phyloP scores from a whole-genome alignment of 163 green algal genomes.

The Scenedesmus sp. region DNA sequence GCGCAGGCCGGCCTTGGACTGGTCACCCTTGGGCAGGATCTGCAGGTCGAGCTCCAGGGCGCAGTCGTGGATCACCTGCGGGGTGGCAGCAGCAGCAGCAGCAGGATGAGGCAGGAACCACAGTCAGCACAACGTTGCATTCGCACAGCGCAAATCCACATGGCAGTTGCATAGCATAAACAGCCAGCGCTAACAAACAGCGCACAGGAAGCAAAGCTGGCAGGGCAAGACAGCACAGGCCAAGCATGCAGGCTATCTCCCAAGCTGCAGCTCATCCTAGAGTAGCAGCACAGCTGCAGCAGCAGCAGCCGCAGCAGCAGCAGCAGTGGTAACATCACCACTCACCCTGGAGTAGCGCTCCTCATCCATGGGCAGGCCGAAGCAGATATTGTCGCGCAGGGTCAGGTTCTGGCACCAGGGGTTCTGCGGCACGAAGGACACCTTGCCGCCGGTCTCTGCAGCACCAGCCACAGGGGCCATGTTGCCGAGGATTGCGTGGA shows the following conservation, averaged over 20 bases:
- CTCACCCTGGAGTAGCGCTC: conserved; percentile 60
- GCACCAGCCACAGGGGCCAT: conserved; percentile 68
- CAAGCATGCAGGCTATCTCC: not conserved
- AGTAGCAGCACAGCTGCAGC: conserved; percentile 51
- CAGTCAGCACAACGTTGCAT: not conserved
- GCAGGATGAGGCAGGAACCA: not conserved
- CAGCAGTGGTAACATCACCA: not conserved
- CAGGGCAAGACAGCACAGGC: not conserved
- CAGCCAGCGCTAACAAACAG: too few species aligned
- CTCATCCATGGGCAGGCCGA: conserved; percentile 71
- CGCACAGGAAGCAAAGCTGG: too few species aligned
- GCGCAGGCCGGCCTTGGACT: conserved; percentile 75
- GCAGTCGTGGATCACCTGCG: conserved; percentile 67
- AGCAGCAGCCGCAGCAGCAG: not conserved
- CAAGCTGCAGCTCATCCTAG: conserved; percentile 25
- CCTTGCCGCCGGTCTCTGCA: conserved; percentile 45
- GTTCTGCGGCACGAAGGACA: conserved; percentile 70
- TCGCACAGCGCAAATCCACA: not conserved
- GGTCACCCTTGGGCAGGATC: conserved; percentile 72
- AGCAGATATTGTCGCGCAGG: conserved; percentile 84
- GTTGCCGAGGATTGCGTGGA: conserved; percentile 77
- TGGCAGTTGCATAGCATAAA: too few species aligned
- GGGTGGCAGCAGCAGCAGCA: not conserved
- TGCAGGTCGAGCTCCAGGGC: conserved; percentile 70
- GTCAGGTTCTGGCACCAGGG: conserved; percentile 89